Evolutionary conservation across 768 basidiomycete genomes (phyloP).

Genomic region (Leccinellum rugosiceps): DNA sequence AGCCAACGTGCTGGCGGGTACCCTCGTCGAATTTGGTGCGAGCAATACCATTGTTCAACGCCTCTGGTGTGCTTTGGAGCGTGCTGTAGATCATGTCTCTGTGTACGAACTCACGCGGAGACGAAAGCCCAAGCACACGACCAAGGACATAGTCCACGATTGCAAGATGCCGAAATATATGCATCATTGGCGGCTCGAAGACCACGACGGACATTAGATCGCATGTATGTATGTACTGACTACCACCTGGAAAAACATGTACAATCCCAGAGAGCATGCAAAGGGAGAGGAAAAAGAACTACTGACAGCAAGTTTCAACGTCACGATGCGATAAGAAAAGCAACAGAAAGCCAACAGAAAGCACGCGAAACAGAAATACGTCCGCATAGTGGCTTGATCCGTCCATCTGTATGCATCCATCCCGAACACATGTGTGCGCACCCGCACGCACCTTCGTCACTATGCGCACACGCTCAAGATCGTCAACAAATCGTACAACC

Average conservation of each 20-base stretch:
- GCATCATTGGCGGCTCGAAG: not conserved
- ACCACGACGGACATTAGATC: not conserved
- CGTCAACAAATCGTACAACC: conserved; percentile 40
- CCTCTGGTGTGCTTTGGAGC: not conserved
- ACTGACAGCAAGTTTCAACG: conserved; percentile 2
- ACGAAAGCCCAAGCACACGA: conserved; percentile 10
- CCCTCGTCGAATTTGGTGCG: not conserved
- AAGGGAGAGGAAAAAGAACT: not conserved
- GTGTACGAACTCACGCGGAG: conserved; percentile 21
- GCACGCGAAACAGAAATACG: not conserved
- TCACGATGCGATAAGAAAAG: not conserved
- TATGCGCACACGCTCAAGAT: not conserved
- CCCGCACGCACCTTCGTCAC: not conserved
- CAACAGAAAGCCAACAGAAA: too few species aligned
- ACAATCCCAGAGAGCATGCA: conserved; percentile 1
- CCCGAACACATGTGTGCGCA: not conserved
- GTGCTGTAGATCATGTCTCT: conserved; percentile 1
- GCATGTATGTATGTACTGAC: conserved; percentile 5
- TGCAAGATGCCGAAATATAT: not conserved
- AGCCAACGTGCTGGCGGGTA: conserved; percentile 45
- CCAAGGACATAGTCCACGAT: not conserved
- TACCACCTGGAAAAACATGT: conserved; percentile 3
- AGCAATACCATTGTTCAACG: conserved; percentile 33
- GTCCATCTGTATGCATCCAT: not conserved
- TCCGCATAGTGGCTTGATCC: not conserved